Evolutionary conservation across 345 rosid species (phyloP).

Genomic region (Rhodamnia argentea): DNA sequence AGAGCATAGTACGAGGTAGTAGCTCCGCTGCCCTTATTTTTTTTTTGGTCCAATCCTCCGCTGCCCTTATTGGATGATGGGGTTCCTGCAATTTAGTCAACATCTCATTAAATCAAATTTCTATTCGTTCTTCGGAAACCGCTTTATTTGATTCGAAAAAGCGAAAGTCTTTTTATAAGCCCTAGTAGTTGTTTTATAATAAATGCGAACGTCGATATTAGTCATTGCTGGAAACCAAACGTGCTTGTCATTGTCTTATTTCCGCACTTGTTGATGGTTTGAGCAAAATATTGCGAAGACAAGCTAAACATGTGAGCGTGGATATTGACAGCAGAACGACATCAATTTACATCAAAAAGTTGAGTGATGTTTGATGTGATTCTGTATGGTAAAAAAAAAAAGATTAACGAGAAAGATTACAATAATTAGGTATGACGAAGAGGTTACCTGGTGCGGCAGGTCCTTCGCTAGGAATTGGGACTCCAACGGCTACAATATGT

Average conservation of each 20-base stretch:
- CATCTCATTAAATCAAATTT: neutral
- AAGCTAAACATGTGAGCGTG: neutral
- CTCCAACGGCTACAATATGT: neutral
- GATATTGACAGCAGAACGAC: neutral
- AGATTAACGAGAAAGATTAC: neutral
- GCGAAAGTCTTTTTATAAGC: too few relatives aligned
- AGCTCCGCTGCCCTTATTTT: neutral
- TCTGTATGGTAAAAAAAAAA: neutral
- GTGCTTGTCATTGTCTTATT: neutral
- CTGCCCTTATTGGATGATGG: neutral
- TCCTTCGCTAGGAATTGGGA: neutral
- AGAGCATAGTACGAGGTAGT: neutral
- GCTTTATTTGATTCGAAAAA: neutral
- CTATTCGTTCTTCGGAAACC: neutral
- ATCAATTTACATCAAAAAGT: neutral
- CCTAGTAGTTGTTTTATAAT: fast-evolving
- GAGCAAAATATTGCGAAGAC: neutral
- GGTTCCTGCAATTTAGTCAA: neutral
- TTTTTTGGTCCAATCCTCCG: too few relatives aligned
- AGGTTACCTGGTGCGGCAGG: neutral
- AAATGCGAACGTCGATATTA: neutral
- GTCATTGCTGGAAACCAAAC: neutral
- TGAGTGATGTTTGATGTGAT: too few relatives aligned
- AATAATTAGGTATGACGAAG: neutral
- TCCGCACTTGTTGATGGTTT: neutral